Evolutionary conservation across 257 asterid genomes (phyloP).

Genomic region (Penstemon barbatus): DNA sequence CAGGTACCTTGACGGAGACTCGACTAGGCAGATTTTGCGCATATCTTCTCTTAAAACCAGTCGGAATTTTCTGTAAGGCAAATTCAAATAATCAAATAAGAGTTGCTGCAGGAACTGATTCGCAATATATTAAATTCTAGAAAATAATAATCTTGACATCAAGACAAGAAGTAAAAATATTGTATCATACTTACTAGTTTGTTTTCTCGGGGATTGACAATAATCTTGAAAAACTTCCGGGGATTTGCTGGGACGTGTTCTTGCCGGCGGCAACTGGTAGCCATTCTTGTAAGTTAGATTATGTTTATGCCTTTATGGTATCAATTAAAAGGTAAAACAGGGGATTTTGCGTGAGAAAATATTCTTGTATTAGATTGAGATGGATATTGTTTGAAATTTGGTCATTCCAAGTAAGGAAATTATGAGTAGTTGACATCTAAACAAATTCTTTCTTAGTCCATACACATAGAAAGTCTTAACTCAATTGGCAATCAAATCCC

Average conservation of each 20-base stretch:
- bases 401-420: no score
- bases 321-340: no score
- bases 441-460: no score
- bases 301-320: no score
- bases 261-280: neutral
- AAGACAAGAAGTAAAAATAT: neutral
- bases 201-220: constrained; percentile 8
- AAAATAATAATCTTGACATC: neutral
- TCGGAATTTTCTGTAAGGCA: constrained; percentile 43
- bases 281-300: neutral
- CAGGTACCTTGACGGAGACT: constrained; percentile 38
- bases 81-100: neutral
- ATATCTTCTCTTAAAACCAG: constrained; percentile 28
- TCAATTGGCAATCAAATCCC: no score
- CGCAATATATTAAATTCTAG: neutral
- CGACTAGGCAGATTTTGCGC: constrained; percentile 28
- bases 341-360: no score
- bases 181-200: constrained; percentile 31
- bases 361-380: no score
- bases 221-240: constrained; percentile 27
- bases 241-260: neutral
- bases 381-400: no score
- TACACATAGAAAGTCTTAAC: no score
- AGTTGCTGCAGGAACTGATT: neutral
- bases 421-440: no score